Percentiles rank a stretch among this genome's conserved stretches.
Conservation (phyloP, 306 rosid genomes). For the Vigna angularis region DNA sequence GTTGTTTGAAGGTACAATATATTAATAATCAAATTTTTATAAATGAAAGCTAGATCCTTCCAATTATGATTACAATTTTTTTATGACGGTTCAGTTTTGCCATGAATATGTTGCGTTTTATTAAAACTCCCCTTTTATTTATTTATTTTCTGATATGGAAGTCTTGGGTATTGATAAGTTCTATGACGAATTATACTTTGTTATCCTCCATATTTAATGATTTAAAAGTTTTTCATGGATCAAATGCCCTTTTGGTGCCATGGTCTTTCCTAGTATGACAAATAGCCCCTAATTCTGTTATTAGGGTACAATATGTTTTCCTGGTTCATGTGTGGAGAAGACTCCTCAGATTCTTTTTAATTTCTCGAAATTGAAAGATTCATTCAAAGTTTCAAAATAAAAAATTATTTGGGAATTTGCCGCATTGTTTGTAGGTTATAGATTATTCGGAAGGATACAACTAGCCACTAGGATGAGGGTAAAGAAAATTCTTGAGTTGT, state of each 20-base stretch:
- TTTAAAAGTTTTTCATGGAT: too few species aligned
- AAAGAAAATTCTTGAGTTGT: too few species aligned
- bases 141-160: not conserved
- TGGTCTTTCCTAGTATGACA: not conserved
- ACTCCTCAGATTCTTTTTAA: not conserved
- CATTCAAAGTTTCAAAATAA: not conserved
- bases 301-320: slow-evolving; percentile 29
- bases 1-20: slow-evolving; percentile 92
- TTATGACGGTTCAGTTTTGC: slow-evolving; percentile 26
- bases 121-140: not conserved
- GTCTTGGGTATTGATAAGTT: slow-evolving; percentile 1
- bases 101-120: not conserved
- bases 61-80: slow-evolving; percentile 25
- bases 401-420: not conserved
- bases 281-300: not conserved
- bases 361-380: slow-evolving; percentile 10
- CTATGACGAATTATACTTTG: slow-evolving; percentile 16
- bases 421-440: too few species aligned
- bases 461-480: not conserved
- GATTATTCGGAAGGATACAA: not conserved
- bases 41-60: slow-evolving; percentile 5
- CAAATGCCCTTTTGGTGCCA: too few species aligned
- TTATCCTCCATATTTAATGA: not conserved
- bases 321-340: not conserved
- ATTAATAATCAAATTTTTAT: slow-evolving; percentile 21